phyloP scores from a whole-genome alignment of 345 rosid genomes.

The Linum trigynum region DNA sequence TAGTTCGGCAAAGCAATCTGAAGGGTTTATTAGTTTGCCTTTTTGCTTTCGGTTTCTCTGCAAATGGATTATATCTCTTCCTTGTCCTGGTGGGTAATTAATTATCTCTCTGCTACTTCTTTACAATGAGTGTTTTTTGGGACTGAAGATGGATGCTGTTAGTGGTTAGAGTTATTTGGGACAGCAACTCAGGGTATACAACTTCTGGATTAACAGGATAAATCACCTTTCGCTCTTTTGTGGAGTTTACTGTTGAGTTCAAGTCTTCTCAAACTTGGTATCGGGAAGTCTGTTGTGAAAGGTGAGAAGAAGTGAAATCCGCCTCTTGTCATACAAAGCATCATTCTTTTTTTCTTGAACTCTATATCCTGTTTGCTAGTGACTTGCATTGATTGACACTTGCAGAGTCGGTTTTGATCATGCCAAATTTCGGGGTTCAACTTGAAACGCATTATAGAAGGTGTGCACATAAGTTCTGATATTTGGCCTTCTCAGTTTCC shows the following conservation, averaged over 20 bases:
- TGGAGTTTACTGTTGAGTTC: no score
- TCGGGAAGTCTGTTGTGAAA: no score
- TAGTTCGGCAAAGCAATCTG: slow-evolving; percentile 27
- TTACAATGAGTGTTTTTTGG: neutral
- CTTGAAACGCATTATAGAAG: slow-evolving; percentile 75
- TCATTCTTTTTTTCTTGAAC: no score
- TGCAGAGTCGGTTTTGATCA: no score
- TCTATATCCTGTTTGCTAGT: no score
- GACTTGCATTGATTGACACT: no score
- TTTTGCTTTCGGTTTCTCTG: slow-evolving; percentile 25
- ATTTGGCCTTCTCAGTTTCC: neutral
- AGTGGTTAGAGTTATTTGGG: no score
- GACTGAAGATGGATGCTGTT: no score
- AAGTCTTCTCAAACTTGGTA: no score
- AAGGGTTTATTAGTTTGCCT: slow-evolving; percentile 27
- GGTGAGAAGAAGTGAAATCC: no score
- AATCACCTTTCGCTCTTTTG: slow-evolving; percentile 42
- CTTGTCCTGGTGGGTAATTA: slow-evolving; percentile 37
- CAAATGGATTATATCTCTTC: slow-evolving; percentile 25
- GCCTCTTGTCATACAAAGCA: no score
- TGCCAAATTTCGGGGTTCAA: slow-evolving; percentile 74
- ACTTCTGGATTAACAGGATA: slow-evolving; percentile 32
- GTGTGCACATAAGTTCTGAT: slow-evolving; percentile 55
- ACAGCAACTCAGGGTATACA: no score
- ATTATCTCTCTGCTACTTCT: neutral